These are phyloP conservation scores for Xerocomus cyaneibrunnescens DNA, from an alignment of 1,284 basidiomycete species.

Conservation along the genomic window DNA sequence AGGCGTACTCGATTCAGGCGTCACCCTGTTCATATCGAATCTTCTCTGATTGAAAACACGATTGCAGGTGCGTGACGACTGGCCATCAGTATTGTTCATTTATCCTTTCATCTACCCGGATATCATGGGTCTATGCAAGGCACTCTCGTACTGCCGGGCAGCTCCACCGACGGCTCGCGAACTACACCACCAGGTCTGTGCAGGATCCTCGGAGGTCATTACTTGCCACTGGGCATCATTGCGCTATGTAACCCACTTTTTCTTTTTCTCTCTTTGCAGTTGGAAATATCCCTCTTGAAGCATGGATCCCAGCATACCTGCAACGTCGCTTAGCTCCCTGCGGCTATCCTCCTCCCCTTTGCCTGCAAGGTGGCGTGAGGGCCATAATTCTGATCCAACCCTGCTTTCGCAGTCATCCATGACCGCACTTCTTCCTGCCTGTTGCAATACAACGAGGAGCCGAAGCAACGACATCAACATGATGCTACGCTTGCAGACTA, in stretches of 20 bases:
- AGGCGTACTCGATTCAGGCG: slow-evolving; percentile 9
- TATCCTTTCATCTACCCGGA: slow-evolving; percentile 2
- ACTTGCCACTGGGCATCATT: slow-evolving; percentile 7
- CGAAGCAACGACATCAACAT: slow-evolving; percentile 34
- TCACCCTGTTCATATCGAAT: slow-evolving; percentile 23
- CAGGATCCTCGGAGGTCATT: slow-evolving; percentile 12
- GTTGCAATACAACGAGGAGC: slow-evolving; percentile 24
- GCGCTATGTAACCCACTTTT: slow-evolving; percentile 5
- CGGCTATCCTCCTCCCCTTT: slow-evolving; percentile 29
- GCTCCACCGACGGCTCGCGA: slow-evolving; percentile 3
- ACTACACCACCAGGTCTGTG: slow-evolving; percentile 4
- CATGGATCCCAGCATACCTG: slow-evolving; percentile 23
- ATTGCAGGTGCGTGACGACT: slow-evolving; percentile 13
- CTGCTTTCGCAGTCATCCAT: slow-evolving; percentile 25
- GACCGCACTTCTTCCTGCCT: slow-evolving; percentile 28
- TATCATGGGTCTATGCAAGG: slow-evolving; percentile 12
- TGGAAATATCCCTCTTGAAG: slow-evolving; percentile 21
- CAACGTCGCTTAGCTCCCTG: slow-evolving; percentile 32
- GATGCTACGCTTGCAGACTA: slow-evolving; percentile 31
- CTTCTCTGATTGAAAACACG: slow-evolving; percentile 21
- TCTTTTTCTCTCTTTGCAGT: slow-evolving; percentile 8
- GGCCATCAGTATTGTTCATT: slow-evolving; percentile 8
- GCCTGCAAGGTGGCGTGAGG: slow-evolving; percentile 33
- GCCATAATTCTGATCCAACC: slow-evolving; percentile 24
- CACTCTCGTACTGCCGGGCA: not conserved